Base-by-base conservation (phyloP, 768 basidiomycete species). In the Xerocomus potaroensis region DNA sequence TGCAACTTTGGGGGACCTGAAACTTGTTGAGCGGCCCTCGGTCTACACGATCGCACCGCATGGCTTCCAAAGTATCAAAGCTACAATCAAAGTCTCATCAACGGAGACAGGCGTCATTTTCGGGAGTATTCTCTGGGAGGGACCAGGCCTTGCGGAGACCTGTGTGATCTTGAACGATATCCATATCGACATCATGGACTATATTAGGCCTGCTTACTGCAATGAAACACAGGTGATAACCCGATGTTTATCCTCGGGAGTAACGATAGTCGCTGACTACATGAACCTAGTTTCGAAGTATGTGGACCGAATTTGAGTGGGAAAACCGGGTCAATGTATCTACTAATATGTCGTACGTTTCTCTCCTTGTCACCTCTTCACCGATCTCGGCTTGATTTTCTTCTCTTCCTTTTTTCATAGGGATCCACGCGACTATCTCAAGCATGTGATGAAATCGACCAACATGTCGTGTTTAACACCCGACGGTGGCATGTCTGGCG, bases 221-320 rank as follows among this genome's bases (percentile, higher is more conserved):
- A 95, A 84, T 33, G 95, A 99, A 66, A 84, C 89, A 18, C 91
- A 93, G 80, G 91, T 89, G 71, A 62, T 11, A 9, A 4, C 26
- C 26, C 1, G 10, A 4, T 22, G 15, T 3, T 37, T 27, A 15
- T 49, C 19, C 21, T n/a, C 36, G 9, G 9, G 16, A 27, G 46
- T n/a, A n/a, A n/a, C 16, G 18, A 23, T 11, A n/a, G 31, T 11
- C 36, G 19, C 36, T 55, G 32, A 61, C 37, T n/a, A 38, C 21
- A 24, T 42, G 18, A 29, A 31, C 31, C 15, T 26, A 94, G 87
- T 95, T 95, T 81, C 81, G 95, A 26, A 90, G 81, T 66, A 95
- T 95, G 92, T 96, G 95, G 95, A 99, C 94, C 22, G 96, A 98
- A 67, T 99, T 99, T 60, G 95, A 99, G 67, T 99, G 95, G 95